A percentile compares a stretch with the other conserved stretches of the same genome.
phyloP scores from a whole-genome alignment of 1,139 yeast species.

The Candida frijolesensis region DNA sequence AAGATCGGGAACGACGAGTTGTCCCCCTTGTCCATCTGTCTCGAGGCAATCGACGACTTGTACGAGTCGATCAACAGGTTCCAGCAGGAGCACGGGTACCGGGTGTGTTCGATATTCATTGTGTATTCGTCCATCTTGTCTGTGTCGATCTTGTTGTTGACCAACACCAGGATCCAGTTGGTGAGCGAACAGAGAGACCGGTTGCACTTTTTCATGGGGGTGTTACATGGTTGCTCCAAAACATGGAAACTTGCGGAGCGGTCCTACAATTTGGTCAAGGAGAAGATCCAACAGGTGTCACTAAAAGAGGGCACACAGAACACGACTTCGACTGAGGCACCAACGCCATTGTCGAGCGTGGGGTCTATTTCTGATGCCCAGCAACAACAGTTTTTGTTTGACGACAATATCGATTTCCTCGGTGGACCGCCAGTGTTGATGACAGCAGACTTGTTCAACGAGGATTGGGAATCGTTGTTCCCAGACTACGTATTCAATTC shows the following conservation, averaged over 20 bases:
- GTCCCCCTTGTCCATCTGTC: constrained; percentile 37
- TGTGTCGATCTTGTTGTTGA: constrained; percentile 45
- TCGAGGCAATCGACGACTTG: constrained; percentile 45
- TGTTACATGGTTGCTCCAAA: constrained; percentile 38
- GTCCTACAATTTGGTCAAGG: constrained; percentile 43
- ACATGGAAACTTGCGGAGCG: constrained; percentile 55
- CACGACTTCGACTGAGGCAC: neutral
- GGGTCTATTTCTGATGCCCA: neutral
- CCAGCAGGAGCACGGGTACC: constrained; percentile 41
- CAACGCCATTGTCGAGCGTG: constrained; percentile 1
- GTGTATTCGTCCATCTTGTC: constrained; percentile 52
- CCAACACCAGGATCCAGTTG: constrained; percentile 31
- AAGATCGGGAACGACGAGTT: constrained; percentile 18
- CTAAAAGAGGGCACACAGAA: constrained; percentile 15
- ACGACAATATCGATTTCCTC: constrained; percentile 41
- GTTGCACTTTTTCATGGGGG: constrained; percentile 40
- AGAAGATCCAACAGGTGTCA: constrained; percentile 29
- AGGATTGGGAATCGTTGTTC: no score
- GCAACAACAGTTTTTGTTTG: constrained; percentile 17
- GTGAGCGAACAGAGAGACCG: constrained; percentile 28
- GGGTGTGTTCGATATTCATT: constrained; percentile 47
- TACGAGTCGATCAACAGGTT: constrained; percentile 41
- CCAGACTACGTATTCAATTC: no score
- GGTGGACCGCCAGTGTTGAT: constrained; percentile 54
- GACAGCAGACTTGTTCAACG: no score